Evolutionary conservation across 2,329 filamentous ascomycete species (phyloP).

Genomic region (Hymenoscyphus infarciens): DNA sequence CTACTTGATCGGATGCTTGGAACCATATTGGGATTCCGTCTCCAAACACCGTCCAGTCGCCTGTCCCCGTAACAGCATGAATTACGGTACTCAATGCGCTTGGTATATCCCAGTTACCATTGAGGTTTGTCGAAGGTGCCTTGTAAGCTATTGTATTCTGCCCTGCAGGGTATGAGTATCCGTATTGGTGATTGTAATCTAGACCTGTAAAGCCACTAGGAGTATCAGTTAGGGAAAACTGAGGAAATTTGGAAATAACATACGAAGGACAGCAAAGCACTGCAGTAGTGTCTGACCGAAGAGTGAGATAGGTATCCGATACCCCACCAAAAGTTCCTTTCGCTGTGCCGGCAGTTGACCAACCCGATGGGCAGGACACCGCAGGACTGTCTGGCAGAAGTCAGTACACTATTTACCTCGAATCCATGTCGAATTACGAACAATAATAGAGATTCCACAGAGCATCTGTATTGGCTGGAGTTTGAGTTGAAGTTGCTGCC

Average conservation of each 20-base stretch:
- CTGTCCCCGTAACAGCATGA: not conserved
- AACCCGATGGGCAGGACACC: not conserved
- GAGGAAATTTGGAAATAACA: not conserved
- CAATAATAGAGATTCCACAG: conserved; percentile 7
- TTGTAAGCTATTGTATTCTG: not conserved
- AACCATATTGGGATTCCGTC: conserved; percentile 11
- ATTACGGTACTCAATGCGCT: not conserved
- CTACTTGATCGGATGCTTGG: conserved; percentile 6
- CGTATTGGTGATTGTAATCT: not conserved
- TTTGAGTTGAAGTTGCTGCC: not conserved
- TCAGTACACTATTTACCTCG: not conserved
- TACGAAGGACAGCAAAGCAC: conserved; percentile 5
- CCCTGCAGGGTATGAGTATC: not conserved
- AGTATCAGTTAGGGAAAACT: not conserved
- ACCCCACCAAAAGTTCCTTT: conserved; percentile 1
- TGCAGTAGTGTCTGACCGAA: conserved; percentile 3
- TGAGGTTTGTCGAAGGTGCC: not conserved
- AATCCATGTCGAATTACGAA: not conserved
- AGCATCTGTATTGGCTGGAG: not conserved
- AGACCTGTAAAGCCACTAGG: not conserved
- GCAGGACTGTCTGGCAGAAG: conserved; percentile 4
- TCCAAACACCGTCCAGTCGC: conserved; percentile 7
- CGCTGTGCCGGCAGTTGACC: not conserved
- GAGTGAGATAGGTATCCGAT: not conserved
- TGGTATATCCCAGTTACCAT: not conserved